phyloP scores from a whole-genome alignment of 345 rosid genomes.

The Euphorbia tirucalli region DNA sequence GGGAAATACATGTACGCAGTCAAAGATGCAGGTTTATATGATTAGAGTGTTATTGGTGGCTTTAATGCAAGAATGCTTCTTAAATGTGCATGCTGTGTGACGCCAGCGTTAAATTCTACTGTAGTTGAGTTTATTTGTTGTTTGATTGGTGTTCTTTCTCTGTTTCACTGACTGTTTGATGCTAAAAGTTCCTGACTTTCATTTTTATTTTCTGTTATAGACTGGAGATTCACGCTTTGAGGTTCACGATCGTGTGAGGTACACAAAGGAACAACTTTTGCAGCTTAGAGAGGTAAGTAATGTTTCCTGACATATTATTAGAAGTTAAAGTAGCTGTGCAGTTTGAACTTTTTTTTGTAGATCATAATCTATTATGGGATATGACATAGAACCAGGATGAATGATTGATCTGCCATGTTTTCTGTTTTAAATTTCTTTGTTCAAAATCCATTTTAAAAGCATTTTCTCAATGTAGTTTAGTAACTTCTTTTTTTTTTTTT shows the following conservation, averaged over 20 bases:
- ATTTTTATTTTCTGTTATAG: conserved; percentile 34
- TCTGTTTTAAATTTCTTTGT: background rate
- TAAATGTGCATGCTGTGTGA: no score
- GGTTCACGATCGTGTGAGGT: conserved; percentile 55
- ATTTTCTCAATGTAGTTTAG: background rate
- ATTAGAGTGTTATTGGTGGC: background rate
- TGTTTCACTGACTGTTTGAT: background rate
- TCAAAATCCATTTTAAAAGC: background rate
- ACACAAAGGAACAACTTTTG: conserved; percentile 69
- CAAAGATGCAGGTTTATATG: background rate
- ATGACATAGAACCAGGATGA: background rate
- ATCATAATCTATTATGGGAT: background rate
- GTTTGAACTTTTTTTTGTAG: background rate
- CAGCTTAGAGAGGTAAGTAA: conserved; percentile 72
- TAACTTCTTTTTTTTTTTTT: background rate
- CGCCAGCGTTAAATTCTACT: background rate
- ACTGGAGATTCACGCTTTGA: conserved; percentile 65
- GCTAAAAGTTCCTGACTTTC: conserved; percentile 15
- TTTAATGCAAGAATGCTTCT: no score
- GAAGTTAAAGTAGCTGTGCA: background rate
- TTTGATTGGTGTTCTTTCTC: background rate
- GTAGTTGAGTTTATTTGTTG: background rate
- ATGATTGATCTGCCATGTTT: background rate
- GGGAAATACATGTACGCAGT: background rate
- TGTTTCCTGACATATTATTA: background rate